Evolutionary conservation across 148 eudicot species (phyloP), one percentile per base, ranked within the genome.

Genomic region (Rhododendron kiyosumense): DNA sequence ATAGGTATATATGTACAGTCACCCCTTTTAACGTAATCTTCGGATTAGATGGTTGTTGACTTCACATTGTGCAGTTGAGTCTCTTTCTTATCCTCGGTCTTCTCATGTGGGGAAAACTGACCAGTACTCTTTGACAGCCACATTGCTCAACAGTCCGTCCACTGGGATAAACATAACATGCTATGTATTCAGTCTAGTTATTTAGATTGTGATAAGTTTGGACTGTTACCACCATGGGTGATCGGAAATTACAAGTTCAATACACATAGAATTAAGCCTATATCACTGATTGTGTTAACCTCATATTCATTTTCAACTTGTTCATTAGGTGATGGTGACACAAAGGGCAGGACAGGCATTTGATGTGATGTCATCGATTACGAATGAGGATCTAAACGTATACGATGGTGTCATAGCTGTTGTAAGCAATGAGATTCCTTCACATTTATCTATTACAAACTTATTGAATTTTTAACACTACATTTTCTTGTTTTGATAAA

Each of bases 361-460:
- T 84, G 97, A 93, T 90, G 89, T 87, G 81, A 92, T 95, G 94
- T 87, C 94, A 78, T 90, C 95, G 45, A 93, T 94, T 90, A 87
- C 93, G 86, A 90, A 89, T 86, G 83, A 85, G 82, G 96, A 95
- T 90, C 95, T 97, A 75, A 90, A 87, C 79, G 88, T 87, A 81
- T 95, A 90, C 89, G 98, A 97, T 84, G 99, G 99, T 85, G 94
- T 95, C 83, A 86, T 97, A 75, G 94, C 98, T 88, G 98, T 97
- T 83, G 99, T 97, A 93, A 94, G 99, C 92, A 15, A 26, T 67
- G 26, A n/a, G n/a, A 69, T 63, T 77, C 71, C 30, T 51, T 51
- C 15, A 13, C 45, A 17, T 43, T 22, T 38, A n/a, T 80, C 41
- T 45, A 77, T 20, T 49, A 30, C 49, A 67, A 45, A 63, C 20